Evolutionary conservation across 768 basidiomycete species (phyloP), one percentile per base, ranked within the genome.

Genomic region (Collybiopsis luxurians): DNA sequence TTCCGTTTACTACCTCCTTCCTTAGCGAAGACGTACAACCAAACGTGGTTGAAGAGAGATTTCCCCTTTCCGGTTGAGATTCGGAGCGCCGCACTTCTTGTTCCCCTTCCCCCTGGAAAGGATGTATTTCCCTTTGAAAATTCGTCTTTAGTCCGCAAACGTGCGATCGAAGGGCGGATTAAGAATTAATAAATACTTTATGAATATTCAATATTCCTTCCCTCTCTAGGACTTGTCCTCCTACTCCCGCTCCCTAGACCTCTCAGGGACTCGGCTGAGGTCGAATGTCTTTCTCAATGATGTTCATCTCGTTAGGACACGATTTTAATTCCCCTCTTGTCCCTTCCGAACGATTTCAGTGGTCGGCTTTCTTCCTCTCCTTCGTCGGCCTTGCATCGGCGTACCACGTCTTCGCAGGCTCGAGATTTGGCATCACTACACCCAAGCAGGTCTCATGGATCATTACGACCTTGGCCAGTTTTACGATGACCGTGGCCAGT

Each of bases 371-470:
- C 24, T 26, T 55, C 31, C 57, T 63, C 19, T 67, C 63, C 19
- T 63, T 65, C 30, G 1, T 65, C 12, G 60, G 52, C 31, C 53
- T 71, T 17, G 46, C 57, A 26, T 30, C 57, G 15, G 54, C 65
- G 0, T 80, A 75, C 66, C 57, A 67, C 48, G 4, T 70, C 26
- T 61, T 73, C 27, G 64, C 71, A 2, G 31, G 48, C 9, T 31
- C 48, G 13, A 34, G 13, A 11, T 60, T 67, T 0, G 47, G 43
- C 39, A 75, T 69, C 64, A 47, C 69, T 5, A 70, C 73, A 3
- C 44, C 69, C 36, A 75, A 77, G 62, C 75, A 83, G 58, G 67
- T 66, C 26, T 69, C 82, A 44, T 83, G 82, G 75, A 65, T 82
- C 44, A 68, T 83, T 42, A 78, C 79, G 2, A 66, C 68, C 0